These are phyloP conservation scores for Cercophora samala DNA, from an alignment of 495 filamentous ascomycete species.

Conservation along the genomic window DNA sequence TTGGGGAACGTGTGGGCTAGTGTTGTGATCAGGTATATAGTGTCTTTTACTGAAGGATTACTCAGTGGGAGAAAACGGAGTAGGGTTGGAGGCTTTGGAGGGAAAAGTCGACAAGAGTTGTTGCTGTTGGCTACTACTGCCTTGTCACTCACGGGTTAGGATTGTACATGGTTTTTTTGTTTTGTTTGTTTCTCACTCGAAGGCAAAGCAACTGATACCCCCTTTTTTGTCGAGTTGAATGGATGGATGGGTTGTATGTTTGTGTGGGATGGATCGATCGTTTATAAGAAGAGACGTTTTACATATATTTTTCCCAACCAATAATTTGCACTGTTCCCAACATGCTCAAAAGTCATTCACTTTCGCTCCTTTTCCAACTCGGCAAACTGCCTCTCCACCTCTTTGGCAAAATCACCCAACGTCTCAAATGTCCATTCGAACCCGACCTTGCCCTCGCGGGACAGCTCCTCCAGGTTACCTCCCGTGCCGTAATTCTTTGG, in stretches of 20 bases:
- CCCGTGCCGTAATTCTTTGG: constrained; percentile 44
- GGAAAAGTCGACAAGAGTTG: not conserved
- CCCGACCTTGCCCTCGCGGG: constrained; percentile 41
- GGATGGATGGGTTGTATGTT: not conserved
- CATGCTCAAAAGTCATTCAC: too few species aligned
- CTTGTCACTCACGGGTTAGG: not conserved
- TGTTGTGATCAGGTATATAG: not conserved
- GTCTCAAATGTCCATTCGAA: constrained; percentile 55
- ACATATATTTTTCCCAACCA: not conserved
- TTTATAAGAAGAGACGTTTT: not conserved
- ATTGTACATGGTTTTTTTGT: not conserved
- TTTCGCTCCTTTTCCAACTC: constrained; percentile 22
- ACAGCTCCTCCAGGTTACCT: constrained; percentile 37
- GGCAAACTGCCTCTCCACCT: constrained; percentile 54
- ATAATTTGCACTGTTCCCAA: not conserved
- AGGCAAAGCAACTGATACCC: not conserved
- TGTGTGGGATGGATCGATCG: not conserved
- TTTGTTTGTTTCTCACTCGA: not conserved
- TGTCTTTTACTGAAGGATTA: not conserved
- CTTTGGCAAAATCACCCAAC: constrained; percentile 68
- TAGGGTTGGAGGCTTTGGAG: not conserved
- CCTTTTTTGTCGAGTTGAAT: not conserved
- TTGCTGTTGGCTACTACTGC: not conserved
- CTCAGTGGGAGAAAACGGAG: not conserved
- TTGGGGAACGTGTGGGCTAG: not conserved